A percentile compares a stretch with the other conserved stretches of the same genome.
These are phyloP conservation scores for Fusarium piperis DNA, from an alignment of 2,329 filamentous ascomycete species.

Conservation along the genomic window DNA sequence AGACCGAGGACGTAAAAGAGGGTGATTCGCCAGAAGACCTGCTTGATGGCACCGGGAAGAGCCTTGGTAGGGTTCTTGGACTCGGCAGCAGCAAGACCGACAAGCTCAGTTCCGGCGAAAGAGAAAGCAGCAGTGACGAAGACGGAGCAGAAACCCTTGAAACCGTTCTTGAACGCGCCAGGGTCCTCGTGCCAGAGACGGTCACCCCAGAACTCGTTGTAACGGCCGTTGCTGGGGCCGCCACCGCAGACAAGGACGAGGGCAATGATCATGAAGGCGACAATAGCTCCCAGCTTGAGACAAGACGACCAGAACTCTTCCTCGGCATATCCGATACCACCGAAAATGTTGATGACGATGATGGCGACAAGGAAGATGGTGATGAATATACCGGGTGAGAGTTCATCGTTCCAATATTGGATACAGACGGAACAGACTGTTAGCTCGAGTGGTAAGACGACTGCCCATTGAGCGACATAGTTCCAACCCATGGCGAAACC, in stretches of 20 bases:
- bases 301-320: slow-evolving; percentile 66
- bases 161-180: slow-evolving; percentile 72
- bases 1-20: slow-evolving; percentile 61
- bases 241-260: slow-evolving; percentile 68
- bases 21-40: slow-evolving; percentile 67
- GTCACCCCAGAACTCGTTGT: slow-evolving; percentile 56
- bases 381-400: slow-evolving; percentile 63
- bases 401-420: slow-evolving; percentile 59
- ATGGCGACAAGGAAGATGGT: slow-evolving; percentile 62
- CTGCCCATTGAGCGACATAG: slow-evolving; percentile 59
- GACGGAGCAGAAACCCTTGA: slow-evolving; percentile 75
- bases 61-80: slow-evolving; percentile 73
- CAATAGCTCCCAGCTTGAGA: slow-evolving; percentile 65
- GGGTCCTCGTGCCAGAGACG: slow-evolving; percentile 47
- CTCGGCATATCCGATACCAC: slow-evolving; percentile 62
- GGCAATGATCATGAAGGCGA: slow-evolving; percentile 70
- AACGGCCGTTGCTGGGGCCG: slow-evolving; percentile 58
- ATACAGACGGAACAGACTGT: slow-evolving; percentile 63
- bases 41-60: slow-evolving; percentile 82
- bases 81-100: slow-evolving; percentile 76
- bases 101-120: slow-evolving; percentile 74
- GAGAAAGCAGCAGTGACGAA: slow-evolving; percentile 78
- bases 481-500: slow-evolving; percentile 63
- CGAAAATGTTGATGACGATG: slow-evolving; percentile 64
- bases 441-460: slow-evolving; percentile 60